phyloP scores from a whole-genome alignment of 2,329 filamentous ascomycete species.

The Penicillium sp. region DNA sequence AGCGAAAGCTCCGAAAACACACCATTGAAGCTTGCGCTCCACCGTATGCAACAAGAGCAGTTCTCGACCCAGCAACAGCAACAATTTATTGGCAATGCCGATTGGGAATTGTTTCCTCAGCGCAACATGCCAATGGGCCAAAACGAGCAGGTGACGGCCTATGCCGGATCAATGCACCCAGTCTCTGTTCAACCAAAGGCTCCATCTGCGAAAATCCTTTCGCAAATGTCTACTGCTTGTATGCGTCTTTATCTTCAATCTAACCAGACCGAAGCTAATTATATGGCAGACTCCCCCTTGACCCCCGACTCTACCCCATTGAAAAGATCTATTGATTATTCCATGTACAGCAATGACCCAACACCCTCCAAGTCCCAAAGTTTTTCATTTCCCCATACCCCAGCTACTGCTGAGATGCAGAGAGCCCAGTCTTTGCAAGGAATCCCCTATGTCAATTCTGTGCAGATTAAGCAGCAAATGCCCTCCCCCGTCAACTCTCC shows the following conservation, averaged over 20 bases:
- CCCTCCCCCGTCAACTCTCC: conserved; percentile 49
- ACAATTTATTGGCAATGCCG: conserved; percentile 19
- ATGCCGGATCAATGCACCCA: conserved; percentile 25
- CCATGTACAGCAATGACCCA: conserved; percentile 33
- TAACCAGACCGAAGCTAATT: background rate
- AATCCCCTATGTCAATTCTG: conserved; percentile 25
- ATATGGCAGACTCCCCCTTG: conserved; percentile 40
- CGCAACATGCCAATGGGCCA: conserved; percentile 17
- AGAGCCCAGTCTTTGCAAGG: conserved; percentile 43
- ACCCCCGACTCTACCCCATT: conserved; percentile 59
- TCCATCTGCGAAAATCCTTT: conserved; percentile 39
- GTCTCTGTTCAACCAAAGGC: conserved; percentile 34
- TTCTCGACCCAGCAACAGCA: conserved; percentile 16
- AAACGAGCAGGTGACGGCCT: conserved; percentile 17
- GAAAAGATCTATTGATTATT: conserved; percentile 32
- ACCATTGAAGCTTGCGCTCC: conserved; percentile 20
- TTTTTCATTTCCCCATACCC: conserved; percentile 26
- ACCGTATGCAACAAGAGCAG: conserved; percentile 28
- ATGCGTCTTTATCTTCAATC: background rate
- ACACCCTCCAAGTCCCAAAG: conserved; percentile 35
- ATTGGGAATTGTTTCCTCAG: conserved; percentile 24
- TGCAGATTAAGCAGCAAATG: conserved; percentile 37
- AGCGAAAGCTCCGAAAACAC: conserved; percentile 17
- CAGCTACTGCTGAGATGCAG: conserved; percentile 36
- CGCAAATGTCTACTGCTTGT: conserved; percentile 50